Conservation (phyloP, 306 rosid species). For the Fragaria vesca region DNA sequence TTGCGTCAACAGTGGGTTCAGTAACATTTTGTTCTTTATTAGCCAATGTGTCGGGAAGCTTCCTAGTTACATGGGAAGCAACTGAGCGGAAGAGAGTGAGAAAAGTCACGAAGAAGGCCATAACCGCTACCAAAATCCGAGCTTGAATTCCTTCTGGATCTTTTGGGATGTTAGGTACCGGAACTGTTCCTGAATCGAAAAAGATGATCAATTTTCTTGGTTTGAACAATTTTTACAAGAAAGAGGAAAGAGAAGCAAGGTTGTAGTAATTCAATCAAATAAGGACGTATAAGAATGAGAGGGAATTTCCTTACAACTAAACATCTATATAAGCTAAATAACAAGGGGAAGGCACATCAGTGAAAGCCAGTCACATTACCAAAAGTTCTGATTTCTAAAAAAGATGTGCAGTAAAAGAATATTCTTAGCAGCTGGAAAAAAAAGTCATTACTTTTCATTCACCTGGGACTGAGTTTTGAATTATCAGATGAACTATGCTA, state of each 20-base stretch:
- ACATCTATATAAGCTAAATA: background rate
- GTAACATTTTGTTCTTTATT: conserved; percentile 35
- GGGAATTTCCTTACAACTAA: background rate
- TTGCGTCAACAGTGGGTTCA: conserved; percentile 29
- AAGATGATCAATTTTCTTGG: background rate
- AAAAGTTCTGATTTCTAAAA: background rate
- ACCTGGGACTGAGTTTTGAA: background rate
- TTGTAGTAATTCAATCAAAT: background rate
- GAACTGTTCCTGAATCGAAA: conserved; percentile 54
- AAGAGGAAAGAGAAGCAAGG: background rate
- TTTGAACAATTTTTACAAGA: background rate
- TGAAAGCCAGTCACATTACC: background rate
- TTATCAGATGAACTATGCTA: background rate
- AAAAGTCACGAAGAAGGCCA: conserved; percentile 63
- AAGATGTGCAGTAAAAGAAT: background rate
- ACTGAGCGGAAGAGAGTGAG: conserved; percentile 45
- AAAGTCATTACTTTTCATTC: background rate
- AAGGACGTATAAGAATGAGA: background rate
- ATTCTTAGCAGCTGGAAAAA: background rate
- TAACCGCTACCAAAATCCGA: conserved; percentile 52
- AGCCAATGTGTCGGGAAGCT: conserved; percentile 38
- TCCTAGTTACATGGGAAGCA: conserved; percentile 46
- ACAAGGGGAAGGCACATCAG: background rate
- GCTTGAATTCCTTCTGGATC: conserved; percentile 47
- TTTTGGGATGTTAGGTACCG: conserved; percentile 36